Evolutionary conservation across 1,139 yeast genomes (phyloP), one percentile per base, ranked within the genome.

Genomic region (Hanseniaspora sp.): DNA sequence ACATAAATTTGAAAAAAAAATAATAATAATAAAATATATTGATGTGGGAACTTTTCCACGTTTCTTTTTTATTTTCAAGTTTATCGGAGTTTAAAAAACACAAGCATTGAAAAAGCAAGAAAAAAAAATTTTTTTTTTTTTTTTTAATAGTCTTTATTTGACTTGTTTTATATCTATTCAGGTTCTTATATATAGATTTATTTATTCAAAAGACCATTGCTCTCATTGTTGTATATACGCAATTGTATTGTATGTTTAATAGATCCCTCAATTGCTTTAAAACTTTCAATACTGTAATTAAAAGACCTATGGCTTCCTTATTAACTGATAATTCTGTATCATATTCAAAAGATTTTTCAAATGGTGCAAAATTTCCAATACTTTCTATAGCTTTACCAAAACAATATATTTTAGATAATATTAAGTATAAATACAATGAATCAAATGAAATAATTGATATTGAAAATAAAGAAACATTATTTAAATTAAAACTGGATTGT

Each of bases 361-460:
- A 30, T 5, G 37, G 28, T 12, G 46, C 17, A 4, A 43, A 43
- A 31, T 7, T 15, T 15, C 37, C 37, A 28, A 30, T 43, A n/a
- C 13, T 31, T 23, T 9, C 13, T 31, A 29, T 43, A 5, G n/a
- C 28, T 7, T 34, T 51, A 12, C 48, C 54, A 13, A 51, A 45
- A 12, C 38, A 44, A 9, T 30, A 44, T n/a, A 39, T 51, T 17
- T 5, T 43, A 5, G 38, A 45, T 9, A 44, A 45, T 28, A 51
- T 51, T 28, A 35, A 18, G 11, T 51, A 29, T 33, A 44, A 51
- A 34, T 44, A 39, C 34, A 45, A 45, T 15, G 41, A 33, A 5
- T 28, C 11, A 2, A 29, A 51, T 15, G 48, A 51, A 40, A 45
- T 51, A 30, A 5, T 44, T 9, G 54, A 51, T 30, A 45, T 51